Base-by-base conservation (phyloP, 2,329 filamentous ascomycete species). In the Fusarium sulawesiense region DNA sequence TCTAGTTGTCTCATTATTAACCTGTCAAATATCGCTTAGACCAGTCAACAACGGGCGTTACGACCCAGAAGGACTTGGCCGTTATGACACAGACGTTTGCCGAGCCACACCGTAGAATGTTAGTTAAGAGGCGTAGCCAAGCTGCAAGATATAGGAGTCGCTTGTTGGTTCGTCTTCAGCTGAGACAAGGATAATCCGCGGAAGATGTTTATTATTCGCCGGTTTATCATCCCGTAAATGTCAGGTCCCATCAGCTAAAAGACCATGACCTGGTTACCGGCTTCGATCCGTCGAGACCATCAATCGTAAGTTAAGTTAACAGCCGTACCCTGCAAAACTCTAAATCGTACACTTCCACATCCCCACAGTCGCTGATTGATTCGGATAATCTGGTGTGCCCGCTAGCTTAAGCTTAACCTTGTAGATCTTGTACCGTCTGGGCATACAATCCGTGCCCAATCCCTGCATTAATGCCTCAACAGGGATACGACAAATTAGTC, bases 251-350 rank as follows among this genome's bases (percentile, higher is more conserved):
- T 51, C 48, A 51, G 18, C 21, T 41, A 40, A 23, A 23, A 12
- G 27, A 25, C 23, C 37, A 18, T 12, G 14, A 20, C 34, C 32
- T 42, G 32, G 32, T 41, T 13, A 23, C 40, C 49, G 49, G 32
- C 14, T 23, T 41, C 46, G 14, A 40, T 34, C 27, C 29, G 32
- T 23, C 60, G 46, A 55, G 57, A 63, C 12, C 5, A 10, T 54
- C 14, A 34, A 62, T 63, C 47, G 60, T 62, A 63, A 63, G 60
- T 62, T 62, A 63, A 63, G 60, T 62, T 63, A 47, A 7, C 13
- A 51, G 12, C 8, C 20, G 18, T 27, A 37, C 21, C 13, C 25
- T 44, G 11, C 18, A 4, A 64, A 64, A 64, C 60, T 64, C 30
- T 46, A 64, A 34, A 41, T 51, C 32, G 32, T 51, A 37, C 32